Evolutionary conservation across 116 monocot genomes (phyloP).

Genomic region (Iris pallida): DNA sequence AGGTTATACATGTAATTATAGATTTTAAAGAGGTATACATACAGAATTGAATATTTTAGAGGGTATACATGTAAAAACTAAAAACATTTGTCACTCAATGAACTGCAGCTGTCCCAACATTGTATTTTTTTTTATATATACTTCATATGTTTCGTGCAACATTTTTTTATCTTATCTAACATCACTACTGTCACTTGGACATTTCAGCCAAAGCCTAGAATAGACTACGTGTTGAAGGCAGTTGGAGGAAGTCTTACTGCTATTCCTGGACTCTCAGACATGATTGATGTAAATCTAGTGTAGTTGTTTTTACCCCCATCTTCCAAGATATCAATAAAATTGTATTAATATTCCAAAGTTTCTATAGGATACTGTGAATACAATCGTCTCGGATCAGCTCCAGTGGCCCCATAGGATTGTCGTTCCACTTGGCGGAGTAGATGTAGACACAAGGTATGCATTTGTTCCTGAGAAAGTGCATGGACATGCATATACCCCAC

Average conservation of each 20-base stretch:
- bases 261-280: slow-evolving; percentile 92
- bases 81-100: too few species aligned
- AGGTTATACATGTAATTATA: too few species aligned
- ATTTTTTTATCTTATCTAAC: too few species aligned
- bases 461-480: not conserved
- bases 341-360: not conserved
- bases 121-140: too few species aligned
- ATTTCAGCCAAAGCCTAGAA: slow-evolving; percentile 91
- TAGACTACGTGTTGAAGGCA: slow-evolving; percentile 93
- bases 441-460: slow-evolving; percentile 74
- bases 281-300: slow-evolving; percentile 74
- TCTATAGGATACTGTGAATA: slow-evolving; percentile 71
- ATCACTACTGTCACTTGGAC: not conserved
- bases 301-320: slow-evolving; percentile 6
- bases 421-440: slow-evolving; percentile 88
- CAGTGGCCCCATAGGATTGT: slow-evolving; percentile 98
- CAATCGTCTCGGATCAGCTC: slow-evolving; percentile 79
- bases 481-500: too few species aligned
- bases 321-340: not conserved
- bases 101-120: too few species aligned
- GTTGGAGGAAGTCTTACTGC: slow-evolving; percentile 96
- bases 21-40: too few species aligned
- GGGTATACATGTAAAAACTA: too few species aligned
- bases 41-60: too few species aligned
- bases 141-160: too few species aligned